phyloP scores from a whole-genome alignment of 129 eudicot genomes.

The Helianthus tuberosus region DNA sequence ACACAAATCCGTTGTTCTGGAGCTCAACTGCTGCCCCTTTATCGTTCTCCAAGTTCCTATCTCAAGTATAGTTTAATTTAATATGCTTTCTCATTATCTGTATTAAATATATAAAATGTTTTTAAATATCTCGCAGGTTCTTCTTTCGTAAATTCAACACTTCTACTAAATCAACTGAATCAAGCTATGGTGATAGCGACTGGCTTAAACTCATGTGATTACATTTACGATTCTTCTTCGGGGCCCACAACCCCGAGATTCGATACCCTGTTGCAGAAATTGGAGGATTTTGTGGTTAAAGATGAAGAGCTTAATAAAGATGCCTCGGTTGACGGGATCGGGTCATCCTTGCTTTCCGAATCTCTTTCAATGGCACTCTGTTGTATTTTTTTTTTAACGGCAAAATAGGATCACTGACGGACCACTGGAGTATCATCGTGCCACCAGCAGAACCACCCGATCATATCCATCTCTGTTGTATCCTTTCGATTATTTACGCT shows the following conservation, averaged over 20 bases:
- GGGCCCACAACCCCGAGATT: slow-evolving; percentile 46
- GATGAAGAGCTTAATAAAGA: slow-evolving; percentile 64
- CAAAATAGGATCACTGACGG: too few species aligned
- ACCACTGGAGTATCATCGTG: too few species aligned
- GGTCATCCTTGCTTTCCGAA: slow-evolving; percentile 82
- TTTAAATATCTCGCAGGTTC: slow-evolving; percentile 48
- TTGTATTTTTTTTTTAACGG: slow-evolving; percentile 80
- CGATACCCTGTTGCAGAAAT: slow-evolving; percentile 55
- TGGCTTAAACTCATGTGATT: slow-evolving; percentile 71
- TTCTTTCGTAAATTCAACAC: slow-evolving; percentile 73
- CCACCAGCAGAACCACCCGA: too few species aligned
- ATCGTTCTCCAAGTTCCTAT: slow-evolving; percentile 70
- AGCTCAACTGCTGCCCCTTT: slow-evolving; percentile 45
- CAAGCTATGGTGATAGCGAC: slow-evolving; percentile 88
- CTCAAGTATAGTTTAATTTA: slow-evolving; percentile 48
- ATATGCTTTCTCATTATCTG: neutral
- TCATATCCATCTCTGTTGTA: too few species aligned
- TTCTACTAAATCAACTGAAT: slow-evolving; percentile 79
- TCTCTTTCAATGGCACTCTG: slow-evolving; percentile 94
- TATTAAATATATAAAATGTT: neutral
- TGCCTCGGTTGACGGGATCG: slow-evolving; percentile 61
- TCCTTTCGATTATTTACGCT: too few species aligned
- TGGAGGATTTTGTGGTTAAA: slow-evolving; percentile 70
- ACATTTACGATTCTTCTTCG: slow-evolving; percentile 72
- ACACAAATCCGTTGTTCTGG: too few species aligned